These are phyloP conservation scores for Fusarium staphyleae DNA, from an alignment of 2,329 filamentous ascomycete species.

Conservation along the genomic window DNA sequence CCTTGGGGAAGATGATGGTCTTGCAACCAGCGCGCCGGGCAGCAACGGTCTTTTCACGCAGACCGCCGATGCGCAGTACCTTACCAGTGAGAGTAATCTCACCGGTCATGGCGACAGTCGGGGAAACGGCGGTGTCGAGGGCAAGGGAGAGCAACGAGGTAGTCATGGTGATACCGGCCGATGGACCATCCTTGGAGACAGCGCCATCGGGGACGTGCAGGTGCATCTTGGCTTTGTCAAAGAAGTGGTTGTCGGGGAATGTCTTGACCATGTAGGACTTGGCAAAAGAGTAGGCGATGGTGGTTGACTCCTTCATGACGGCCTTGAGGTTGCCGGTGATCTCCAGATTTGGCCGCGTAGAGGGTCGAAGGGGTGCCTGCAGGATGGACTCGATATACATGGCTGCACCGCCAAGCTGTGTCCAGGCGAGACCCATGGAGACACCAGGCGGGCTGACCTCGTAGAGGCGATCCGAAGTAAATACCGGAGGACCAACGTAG, in stretches of 20 bases:
- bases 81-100: conserved; percentile 97
- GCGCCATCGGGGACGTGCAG: conserved; percentile 96
- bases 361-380: conserved; percentile 77
- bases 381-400: conserved; percentile 98
- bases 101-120: conserved; percentile 95
- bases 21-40: conserved; percentile 90
- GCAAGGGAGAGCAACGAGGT: conserved; percentile 87
- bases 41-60: conserved; percentile 97
- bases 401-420: conserved; percentile 92
- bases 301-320: conserved; percentile 98
- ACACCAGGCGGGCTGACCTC: conserved; percentile 93
- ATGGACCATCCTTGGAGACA: conserved; percentile 92
- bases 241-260: conserved; percentile 92
- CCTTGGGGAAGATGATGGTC: conserved; percentile 91
- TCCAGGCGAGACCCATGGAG: conserved; percentile 98
- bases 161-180: conserved; percentile 98
- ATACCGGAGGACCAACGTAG: conserved; percentile 94
- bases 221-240: conserved; percentile 94
- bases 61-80: conserved; percentile 89
- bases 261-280: conserved; percentile 86
- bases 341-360: conserved; percentile 80
- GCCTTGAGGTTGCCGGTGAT: conserved; percentile 94
- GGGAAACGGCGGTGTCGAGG: conserved; percentile 77
- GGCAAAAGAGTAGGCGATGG: conserved; percentile 94
- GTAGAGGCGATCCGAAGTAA: conserved; percentile 94